A percentile compares a stretch with the other conserved stretches of the same genome.
phyloP scores from a whole-genome alignment of 768 basidiomycete species.

The Boletus sensibilis region DNA sequence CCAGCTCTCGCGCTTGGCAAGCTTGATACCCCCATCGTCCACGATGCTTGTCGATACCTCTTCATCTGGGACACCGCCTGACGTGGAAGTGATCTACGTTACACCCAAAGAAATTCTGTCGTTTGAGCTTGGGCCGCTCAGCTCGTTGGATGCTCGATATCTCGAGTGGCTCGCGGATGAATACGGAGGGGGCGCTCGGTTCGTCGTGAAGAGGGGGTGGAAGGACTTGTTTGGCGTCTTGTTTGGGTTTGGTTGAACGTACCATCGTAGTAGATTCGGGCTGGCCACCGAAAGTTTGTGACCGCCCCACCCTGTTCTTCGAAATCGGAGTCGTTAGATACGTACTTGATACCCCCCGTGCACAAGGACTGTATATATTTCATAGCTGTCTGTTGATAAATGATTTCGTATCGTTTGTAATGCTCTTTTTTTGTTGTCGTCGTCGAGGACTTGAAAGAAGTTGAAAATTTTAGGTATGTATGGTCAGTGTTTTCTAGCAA shows the following conservation, averaged over 20 bases:
- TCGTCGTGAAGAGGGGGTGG: constrained; percentile 47
- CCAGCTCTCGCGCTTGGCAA: constrained; percentile 48
- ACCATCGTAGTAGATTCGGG: too few species aligned
- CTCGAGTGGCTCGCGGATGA: constrained; percentile 75
- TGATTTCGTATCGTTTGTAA: neutral
- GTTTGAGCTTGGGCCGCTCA: constrained; percentile 75
- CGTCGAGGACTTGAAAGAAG: neutral
- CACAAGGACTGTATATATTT: neutral
- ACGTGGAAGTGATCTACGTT: constrained; percentile 41
- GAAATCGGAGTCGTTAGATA: neutral
- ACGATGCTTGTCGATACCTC: neutral
- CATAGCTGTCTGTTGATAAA: neutral
- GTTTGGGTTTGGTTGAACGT: constrained; percentile 39
- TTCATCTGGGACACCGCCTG: constrained; percentile 3
- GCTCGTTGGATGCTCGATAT: constrained; percentile 67
- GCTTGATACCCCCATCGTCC: constrained; percentile 21
- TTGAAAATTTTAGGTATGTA: neutral
- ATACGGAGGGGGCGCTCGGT: constrained; percentile 47
- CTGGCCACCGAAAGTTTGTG: neutral
- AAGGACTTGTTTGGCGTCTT: constrained; percentile 45
- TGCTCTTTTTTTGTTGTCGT: neutral
- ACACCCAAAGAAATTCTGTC: constrained; percentile 61
- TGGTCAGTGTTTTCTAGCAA: too few species aligned
- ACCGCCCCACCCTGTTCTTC: neutral
- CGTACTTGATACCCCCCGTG: neutral